phyloP scores from a whole-genome alignment of 1,139 yeast genomes.

The Suhomyces atakaporum region DNA sequence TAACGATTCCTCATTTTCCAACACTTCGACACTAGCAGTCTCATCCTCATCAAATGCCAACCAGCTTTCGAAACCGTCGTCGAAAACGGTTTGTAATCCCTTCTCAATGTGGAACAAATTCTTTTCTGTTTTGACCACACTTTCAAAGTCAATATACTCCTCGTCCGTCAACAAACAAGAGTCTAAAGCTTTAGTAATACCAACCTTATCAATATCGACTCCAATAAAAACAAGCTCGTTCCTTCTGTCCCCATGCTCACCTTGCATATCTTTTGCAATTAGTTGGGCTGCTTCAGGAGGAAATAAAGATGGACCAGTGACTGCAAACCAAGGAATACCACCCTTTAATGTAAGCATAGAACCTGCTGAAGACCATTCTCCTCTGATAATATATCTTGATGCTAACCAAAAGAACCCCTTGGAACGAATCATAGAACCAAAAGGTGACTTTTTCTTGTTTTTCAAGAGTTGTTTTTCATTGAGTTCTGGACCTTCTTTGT shows the following conservation, averaged over 20 bases:
- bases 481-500: conserved; percentile 22
- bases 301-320: conserved; percentile 34
- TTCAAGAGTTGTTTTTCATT: conserved; percentile 24
- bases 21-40: no score
- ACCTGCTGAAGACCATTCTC: conserved; percentile 52
- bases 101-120: conserved; percentile 34
- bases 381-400: conserved; percentile 39
- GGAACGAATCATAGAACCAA: conserved; percentile 40
- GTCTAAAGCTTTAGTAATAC: conserved; percentile 30
- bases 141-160: conserved; percentile 29
- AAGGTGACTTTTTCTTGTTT: conserved; percentile 38
- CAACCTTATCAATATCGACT: conserved; percentile 29
- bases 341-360: conserved; percentile 44
- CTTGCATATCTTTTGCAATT: conserved; percentile 37
- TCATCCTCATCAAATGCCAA: conserved; percentile 17
- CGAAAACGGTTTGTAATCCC: conserved; percentile 29
- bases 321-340: conserved; percentile 49
- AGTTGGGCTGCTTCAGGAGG: conserved; percentile 33
- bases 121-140: conserved; percentile 25
- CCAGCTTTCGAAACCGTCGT: conserved; percentile 39
- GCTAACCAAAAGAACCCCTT: conserved; percentile 54
- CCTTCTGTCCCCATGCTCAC: conserved; percentile 43
- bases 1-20: conserved; percentile 1
- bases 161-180: conserved; percentile 39
- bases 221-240: conserved; percentile 50